Conservation (phyloP, 352 stramenopile species). For the Globisporangium nunn region DNA sequence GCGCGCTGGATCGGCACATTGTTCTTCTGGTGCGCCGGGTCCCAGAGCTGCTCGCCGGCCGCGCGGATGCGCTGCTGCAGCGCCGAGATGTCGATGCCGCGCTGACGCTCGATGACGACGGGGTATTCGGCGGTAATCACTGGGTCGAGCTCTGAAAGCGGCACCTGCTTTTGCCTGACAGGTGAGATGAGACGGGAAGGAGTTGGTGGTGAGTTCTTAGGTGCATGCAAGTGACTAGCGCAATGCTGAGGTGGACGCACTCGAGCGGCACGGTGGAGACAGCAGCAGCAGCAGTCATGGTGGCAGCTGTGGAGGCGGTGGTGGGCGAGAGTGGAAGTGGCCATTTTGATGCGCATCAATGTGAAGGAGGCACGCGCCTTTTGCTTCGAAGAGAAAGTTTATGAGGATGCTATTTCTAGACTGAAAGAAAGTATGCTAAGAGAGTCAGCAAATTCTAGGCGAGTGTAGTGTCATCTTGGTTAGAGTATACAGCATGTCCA, state of each 20-base stretch:
- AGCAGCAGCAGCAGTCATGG: slow-evolving; percentile 1
- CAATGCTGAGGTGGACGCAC: slow-evolving; percentile 2
- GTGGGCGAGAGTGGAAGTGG: neutral
- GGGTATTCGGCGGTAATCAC: slow-evolving; percentile 26
- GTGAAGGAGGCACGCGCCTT: neutral
- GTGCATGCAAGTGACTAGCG: neutral
- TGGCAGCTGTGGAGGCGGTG: neutral
- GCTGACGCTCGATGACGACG: slow-evolving; percentile 54
- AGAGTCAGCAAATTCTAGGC: neutral
- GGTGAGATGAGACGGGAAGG: neutral
- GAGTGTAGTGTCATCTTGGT: neutral
- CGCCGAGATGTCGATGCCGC: slow-evolving; percentile 52
- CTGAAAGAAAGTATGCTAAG: neutral
- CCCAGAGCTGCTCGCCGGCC: slow-evolving; percentile 48
- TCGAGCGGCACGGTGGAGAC: slow-evolving; percentile 4
- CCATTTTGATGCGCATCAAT: neutral
- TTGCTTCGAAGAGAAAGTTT: neutral
- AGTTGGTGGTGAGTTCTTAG: neutral
- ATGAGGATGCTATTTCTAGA: neutral
- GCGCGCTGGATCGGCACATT: slow-evolving; percentile 92
- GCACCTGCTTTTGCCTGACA: slow-evolving; percentile 65
- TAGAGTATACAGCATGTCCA: neutral
- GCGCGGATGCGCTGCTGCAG: slow-evolving; percentile 53
- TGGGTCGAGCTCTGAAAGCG: slow-evolving; percentile 45
- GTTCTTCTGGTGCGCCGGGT: slow-evolving; percentile 55